Evolutionary conservation across 2,329 filamentous ascomycete species (phyloP), one percentile per base, ranked within the genome.

Genomic region (Zymoseptoria brevis): DNA sequence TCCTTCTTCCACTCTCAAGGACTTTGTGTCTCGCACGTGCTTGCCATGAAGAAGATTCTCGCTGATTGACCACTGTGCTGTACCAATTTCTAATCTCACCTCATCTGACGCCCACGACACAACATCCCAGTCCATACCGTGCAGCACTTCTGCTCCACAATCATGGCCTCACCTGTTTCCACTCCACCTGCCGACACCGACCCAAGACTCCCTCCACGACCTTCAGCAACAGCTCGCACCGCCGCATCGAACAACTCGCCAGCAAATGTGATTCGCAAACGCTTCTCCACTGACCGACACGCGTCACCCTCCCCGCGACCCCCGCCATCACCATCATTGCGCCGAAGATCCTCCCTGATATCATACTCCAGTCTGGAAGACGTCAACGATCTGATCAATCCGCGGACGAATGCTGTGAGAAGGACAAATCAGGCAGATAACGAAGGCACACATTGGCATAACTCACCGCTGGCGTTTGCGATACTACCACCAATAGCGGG

Each of bases 401-500:
- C 78, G 71, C 64, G 66, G 9, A 67, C 69, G 13, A 58, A 30
- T 53, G 22, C 58, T 19, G 52, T 50, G 50, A 75, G 73, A n/a
- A 55, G 53, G 8, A 26, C 24, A 24, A 71, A 75, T 48, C 64
- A 79, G 26, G 60, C 75, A 24, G 68, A 75, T 19, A 73, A 77
- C 16, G 83, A 87, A 45, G 78, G 83, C 56, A 87, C 88, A 1
- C 80, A 85, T 61, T 90, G 90, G 83, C 86, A 94, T 62, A 89
- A 86, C 1, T 78, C 89, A n/a, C 91, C 93, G 0, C 77, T 97
- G 35, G 87, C 85, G 0, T 87, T 96, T 71, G 92, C 90, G 2
- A 80, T 96, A 53, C 76, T 97, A 13, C 93, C 93, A 2, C 91
- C 92, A 1, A 71, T 96, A n/a, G 90, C 85, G 0, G 93, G 92